Evolutionary conservation across 2,329 filamentous ascomycete genomes (phyloP).

Genomic region (Colletotrichum endophyticum): DNA sequence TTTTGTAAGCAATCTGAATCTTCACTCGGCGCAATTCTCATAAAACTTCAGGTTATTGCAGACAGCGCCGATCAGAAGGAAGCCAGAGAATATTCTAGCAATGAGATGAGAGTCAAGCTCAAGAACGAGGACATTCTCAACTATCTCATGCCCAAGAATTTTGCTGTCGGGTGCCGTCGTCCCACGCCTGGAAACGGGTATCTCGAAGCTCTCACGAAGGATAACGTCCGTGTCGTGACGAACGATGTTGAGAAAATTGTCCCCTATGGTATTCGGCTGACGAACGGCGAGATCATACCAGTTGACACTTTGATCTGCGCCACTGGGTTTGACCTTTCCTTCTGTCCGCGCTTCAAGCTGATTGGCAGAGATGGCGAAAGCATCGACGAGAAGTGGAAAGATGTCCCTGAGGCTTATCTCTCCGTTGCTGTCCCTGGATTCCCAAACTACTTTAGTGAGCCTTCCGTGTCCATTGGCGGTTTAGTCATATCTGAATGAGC

Average conservation of each 20-base stretch:
- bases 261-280: not conserved
- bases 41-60: not conserved
- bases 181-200: not conserved
- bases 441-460: not conserved
- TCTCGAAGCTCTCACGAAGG: not conserved
- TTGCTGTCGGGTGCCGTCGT: not conserved
- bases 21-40: not conserved
- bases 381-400: not conserved
- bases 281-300: not conserved
- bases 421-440: not conserved
- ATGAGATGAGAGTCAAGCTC: not conserved
- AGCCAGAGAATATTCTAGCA: not conserved
- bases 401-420: not conserved
- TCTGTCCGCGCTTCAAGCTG: not conserved
- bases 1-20: not conserved
- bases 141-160: not conserved
- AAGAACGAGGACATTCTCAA: not conserved
- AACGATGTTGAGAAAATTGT: not conserved
- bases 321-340: not conserved
- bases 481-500: fast-evolving
- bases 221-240: not conserved
- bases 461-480: not conserved
- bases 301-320: not conserved
- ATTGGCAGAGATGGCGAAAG: not conserved
- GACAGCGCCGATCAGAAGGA: not conserved